phyloP scores from a whole-genome alignment of 2,329 filamentous ascomycete genomes.

The Akanthomyces muscarius region DNA sequence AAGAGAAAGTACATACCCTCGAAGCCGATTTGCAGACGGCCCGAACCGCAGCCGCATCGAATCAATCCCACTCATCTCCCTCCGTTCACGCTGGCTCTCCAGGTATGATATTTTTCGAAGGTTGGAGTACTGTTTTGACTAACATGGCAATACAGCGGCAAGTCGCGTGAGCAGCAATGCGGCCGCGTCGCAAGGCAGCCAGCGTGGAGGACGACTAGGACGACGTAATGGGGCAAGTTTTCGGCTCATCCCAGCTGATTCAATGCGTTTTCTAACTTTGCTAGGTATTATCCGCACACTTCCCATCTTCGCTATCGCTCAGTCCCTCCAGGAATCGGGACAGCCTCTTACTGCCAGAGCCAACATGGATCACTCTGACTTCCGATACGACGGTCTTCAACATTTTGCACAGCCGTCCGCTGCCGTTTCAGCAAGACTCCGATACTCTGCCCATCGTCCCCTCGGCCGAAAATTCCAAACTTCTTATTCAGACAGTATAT shows the following conservation, averaged over 20 bases:
- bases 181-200: background rate
- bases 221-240: background rate
- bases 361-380: background rate
- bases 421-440: background rate
- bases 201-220: background rate
- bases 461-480: background rate
- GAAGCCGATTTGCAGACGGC: slow-evolving; percentile 1
- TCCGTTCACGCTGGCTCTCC: background rate
- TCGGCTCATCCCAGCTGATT: background rate
- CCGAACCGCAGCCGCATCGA: background rate
- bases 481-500: background rate
- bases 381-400: slow-evolving; percentile 5
- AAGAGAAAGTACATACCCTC: background rate
- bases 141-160: background rate
- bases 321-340: background rate
- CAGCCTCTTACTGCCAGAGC: background rate
- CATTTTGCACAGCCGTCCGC: background rate
- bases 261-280: background rate
- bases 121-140: background rate
- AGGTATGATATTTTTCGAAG: background rate
- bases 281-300: background rate
- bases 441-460: background rate
- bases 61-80: background rate
- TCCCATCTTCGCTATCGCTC: background rate
- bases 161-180: slow-evolving; percentile 5